phyloP scores from a whole-genome alignment of 2,329 filamentous ascomycete genomes.

The Fusarium sp. region DNA sequence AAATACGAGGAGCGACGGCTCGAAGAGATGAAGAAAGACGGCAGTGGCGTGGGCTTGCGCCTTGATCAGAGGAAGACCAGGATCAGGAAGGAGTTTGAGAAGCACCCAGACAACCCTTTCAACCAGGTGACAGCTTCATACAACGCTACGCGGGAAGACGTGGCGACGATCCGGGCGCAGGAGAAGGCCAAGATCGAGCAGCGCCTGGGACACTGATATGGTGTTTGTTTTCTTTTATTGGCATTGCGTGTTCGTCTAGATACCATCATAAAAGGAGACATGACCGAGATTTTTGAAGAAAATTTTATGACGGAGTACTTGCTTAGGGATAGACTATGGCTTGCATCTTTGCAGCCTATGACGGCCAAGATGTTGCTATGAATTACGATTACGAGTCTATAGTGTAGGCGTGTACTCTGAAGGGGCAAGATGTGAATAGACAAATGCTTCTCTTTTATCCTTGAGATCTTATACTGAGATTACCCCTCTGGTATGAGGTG shows the following conservation, averaged over 20 bases:
- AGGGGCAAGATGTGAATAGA: background rate
- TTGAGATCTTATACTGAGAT: background rate
- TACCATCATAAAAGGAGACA: slow-evolving; percentile 10
- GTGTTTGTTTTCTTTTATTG: background rate
- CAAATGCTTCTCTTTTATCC: background rate
- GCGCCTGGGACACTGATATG: slow-evolving; percentile 64
- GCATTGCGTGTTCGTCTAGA: slow-evolving; percentile 1
- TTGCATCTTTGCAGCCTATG: slow-evolving; percentile 29
- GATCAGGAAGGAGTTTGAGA: slow-evolving; percentile 93
- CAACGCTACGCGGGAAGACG: slow-evolving; percentile 83
- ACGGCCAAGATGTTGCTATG: slow-evolving; percentile 11
- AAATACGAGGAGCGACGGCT: slow-evolving; percentile 85
- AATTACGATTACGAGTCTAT: slow-evolving; percentile 10
- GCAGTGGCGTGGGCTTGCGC: slow-evolving; percentile 77
- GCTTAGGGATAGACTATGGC: slow-evolving; percentile 38
- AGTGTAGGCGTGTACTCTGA: background rate
- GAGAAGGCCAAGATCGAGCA: slow-evolving; percentile 83
- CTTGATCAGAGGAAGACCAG: slow-evolving; percentile 86
- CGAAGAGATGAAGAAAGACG: slow-evolving; percentile 87
- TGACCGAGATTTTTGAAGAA: slow-evolving; percentile 13
- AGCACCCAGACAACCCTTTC: slow-evolving; percentile 94
- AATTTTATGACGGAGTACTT: slow-evolving; percentile 30
- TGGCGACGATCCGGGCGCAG: slow-evolving; percentile 72
- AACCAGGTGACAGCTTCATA: slow-evolving; percentile 84
- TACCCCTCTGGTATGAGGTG: slow-evolving; percentile 45